phyloP scores from a whole-genome alignment of 2,329 filamentous ascomycete species.

The Alternaria angustiovoidea region DNA sequence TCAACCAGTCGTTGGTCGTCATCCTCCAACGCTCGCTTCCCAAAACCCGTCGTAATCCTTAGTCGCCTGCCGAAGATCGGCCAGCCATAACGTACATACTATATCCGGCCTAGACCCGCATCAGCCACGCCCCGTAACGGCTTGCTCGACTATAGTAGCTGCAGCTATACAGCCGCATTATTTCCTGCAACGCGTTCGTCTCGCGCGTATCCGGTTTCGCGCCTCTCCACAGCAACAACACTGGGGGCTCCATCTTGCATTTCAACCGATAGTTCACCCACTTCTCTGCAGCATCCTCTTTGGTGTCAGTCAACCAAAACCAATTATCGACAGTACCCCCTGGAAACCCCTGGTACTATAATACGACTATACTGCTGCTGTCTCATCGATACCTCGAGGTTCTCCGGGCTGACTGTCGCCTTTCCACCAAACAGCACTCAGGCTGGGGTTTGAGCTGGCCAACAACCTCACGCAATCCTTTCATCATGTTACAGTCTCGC shows the following conservation, averaged over 20 bases:
- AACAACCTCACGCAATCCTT: slow-evolving; percentile 8
- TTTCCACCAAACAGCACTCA: not conserved
- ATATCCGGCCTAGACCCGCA: slow-evolving; percentile 34
- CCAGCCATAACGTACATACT: slow-evolving; percentile 23
- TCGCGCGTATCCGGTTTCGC: slow-evolving; percentile 34
- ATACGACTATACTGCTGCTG: slow-evolving; percentile 4
- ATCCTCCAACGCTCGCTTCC: slow-evolving; percentile 19
- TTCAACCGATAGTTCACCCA: slow-evolving; percentile 28
- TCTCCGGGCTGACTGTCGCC: slow-evolving; percentile 6
- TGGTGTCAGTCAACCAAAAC: slow-evolving; percentile 11
- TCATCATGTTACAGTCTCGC: slow-evolving; percentile 37
- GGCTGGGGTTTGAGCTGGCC: slow-evolving; percentile 10
- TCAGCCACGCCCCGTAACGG: slow-evolving; percentile 40
- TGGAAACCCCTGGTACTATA: slow-evolving; percentile 13
- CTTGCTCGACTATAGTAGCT: slow-evolving; percentile 25
- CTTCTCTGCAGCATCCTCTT: slow-evolving; percentile 11
- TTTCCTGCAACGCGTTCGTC: slow-evolving; percentile 44
- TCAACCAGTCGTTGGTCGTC: slow-evolving; percentile 26
- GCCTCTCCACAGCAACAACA: slow-evolving; percentile 40
- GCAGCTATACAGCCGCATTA: slow-evolving; percentile 24
- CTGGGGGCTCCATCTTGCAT: slow-evolving; percentile 29
- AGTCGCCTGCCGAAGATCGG: slow-evolving; percentile 16
- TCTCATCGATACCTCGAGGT: slow-evolving; percentile 8
- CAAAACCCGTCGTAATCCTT: slow-evolving; percentile 27
- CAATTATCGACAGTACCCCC: slow-evolving; percentile 12